These are phyloP conservation scores for Sutorius eximius DNA, from an alignment of 1,284 basidiomycete species.

Conservation along the genomic window DNA sequence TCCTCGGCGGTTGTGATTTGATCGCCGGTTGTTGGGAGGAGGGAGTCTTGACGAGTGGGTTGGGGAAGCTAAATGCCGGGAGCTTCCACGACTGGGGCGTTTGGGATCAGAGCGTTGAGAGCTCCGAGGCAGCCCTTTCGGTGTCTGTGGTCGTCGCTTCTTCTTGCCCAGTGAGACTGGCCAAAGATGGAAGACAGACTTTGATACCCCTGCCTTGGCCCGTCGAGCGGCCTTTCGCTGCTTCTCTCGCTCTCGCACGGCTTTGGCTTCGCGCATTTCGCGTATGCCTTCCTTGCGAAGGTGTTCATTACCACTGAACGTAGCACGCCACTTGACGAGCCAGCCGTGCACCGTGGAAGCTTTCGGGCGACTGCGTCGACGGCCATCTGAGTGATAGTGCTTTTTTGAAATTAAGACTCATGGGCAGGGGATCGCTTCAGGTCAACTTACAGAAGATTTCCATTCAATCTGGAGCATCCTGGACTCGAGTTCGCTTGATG, in stretches of 20 bases:
- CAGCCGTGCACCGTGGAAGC: constrained; percentile 72
- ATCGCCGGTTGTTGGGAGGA: constrained; percentile 19
- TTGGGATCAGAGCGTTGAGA: constrained; percentile 15
- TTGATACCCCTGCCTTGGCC: constrained; percentile 17
- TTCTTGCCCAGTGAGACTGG: constrained; percentile 22
- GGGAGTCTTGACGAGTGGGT: constrained; percentile 18
- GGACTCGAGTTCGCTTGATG: constrained; percentile 3
- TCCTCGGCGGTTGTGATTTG: constrained; percentile 17
- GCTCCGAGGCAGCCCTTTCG: constrained; percentile 2
- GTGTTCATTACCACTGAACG: constrained; percentile 63
- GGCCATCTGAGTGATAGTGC: constrained; percentile 51
- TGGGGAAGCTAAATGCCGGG: constrained; percentile 13
- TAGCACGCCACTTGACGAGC: constrained; percentile 77
- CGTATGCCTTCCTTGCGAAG: constrained; percentile 48
- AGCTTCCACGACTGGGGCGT: constrained; percentile 8
- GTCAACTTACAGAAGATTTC: constrained; percentile 38
- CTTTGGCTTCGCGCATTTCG: constrained; percentile 57
- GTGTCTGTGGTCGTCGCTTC: constrained; percentile 10
- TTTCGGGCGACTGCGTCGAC: constrained; percentile 48
- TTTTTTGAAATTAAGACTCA: background rate
- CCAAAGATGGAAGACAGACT: constrained; percentile 16
- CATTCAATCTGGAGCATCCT: constrained; percentile 42
- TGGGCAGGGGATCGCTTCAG: background rate
- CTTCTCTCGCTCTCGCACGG: constrained; percentile 25
- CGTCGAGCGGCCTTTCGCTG: constrained; percentile 24